These are phyloP conservation scores for Fusarium sp. DNA, from an alignment of 2,329 filamentous ascomycete species.

Conservation along the genomic window DNA sequence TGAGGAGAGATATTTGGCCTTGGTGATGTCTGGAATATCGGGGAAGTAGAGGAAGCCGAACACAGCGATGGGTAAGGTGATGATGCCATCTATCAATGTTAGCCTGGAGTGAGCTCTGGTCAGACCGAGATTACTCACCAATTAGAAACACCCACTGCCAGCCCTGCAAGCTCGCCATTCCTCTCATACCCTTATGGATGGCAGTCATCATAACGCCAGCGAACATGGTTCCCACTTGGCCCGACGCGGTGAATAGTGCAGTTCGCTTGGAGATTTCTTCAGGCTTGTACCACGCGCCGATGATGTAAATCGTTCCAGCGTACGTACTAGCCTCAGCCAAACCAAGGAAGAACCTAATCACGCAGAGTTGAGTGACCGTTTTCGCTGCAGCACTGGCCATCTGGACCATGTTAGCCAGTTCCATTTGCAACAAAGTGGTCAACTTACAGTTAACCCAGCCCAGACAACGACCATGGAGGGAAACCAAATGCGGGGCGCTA, in stretches of 20 bases:
- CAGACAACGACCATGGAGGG: conserved; percentile 72
- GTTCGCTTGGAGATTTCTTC: conserved; percentile 72
- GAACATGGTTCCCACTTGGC: conserved; percentile 71
- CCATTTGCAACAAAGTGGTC: fast-evolving
- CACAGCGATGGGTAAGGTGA: conserved; percentile 42
- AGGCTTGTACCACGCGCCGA: conserved; percentile 68
- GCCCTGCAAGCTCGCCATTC: conserved; percentile 57
- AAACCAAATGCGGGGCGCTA: conserved; percentile 72
- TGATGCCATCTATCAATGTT: conserved; percentile 36
- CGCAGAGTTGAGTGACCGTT: conserved; percentile 50
- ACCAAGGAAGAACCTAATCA: conserved; percentile 51
- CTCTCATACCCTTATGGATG: conserved; percentile 53
- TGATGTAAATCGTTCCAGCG: conserved; percentile 54
- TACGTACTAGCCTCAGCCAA: conserved; percentile 51
- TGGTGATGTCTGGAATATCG: conserved; percentile 53
- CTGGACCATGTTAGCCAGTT: neutral
- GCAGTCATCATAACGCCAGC: conserved; percentile 71
- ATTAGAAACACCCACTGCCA: conserved; percentile 65
- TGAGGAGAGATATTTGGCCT: conserved; percentile 54
- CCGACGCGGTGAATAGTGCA: conserved; percentile 71
- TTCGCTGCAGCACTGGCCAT: conserved; percentile 54
- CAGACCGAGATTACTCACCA: neutral
- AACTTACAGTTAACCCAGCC: conserved; percentile 70
- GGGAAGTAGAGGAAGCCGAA: conserved; percentile 47
- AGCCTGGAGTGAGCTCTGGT: fast-evolving